Percentiles rank a stretch among this genome's conserved stretches.
Evolutionary conservation across 257 asterid species (phyloP).

Genomic region (Capsicum chinense): DNA sequence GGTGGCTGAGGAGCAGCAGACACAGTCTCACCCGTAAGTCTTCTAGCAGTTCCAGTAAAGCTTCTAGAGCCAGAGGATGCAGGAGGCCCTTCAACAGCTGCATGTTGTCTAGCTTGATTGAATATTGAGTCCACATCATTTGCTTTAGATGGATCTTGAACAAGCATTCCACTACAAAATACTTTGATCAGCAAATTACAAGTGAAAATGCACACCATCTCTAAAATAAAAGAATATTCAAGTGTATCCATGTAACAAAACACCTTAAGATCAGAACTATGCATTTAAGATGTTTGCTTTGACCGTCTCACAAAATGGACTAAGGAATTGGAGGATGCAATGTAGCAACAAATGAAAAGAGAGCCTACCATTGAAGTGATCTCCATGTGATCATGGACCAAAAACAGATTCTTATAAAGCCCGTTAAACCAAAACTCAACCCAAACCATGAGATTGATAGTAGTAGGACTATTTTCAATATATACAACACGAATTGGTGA

Average conservation of each 20-base stretch:
- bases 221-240: background rate
- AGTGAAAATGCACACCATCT: background rate
- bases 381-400: background rate
- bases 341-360: background rate
- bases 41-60: slow-evolving; percentile 77
- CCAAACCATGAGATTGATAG: background rate
- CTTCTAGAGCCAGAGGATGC: slow-evolving; percentile 75
- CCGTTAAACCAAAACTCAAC: background rate
- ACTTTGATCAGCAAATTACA: slow-evolving; percentile 26
- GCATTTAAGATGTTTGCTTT: background rate
- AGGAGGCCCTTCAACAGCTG: slow-evolving; percentile 58
- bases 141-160: slow-evolving; percentile 71
- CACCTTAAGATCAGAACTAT: background rate
- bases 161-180: slow-evolving; percentile 76
- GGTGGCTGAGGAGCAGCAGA: slow-evolving; percentile 62
- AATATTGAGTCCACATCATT: slow-evolving; percentile 66
- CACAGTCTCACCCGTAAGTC: slow-evolving; percentile 67
- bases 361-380: background rate
- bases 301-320: background rate
- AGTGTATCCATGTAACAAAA: background rate
- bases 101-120: slow-evolving; percentile 70
- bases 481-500: background rate
- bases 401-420: background rate
- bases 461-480: background rate
- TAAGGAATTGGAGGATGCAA: background rate